phyloP scores from a whole-genome alignment of 768 basidiomycete species.

The Russula lepida region DNA sequence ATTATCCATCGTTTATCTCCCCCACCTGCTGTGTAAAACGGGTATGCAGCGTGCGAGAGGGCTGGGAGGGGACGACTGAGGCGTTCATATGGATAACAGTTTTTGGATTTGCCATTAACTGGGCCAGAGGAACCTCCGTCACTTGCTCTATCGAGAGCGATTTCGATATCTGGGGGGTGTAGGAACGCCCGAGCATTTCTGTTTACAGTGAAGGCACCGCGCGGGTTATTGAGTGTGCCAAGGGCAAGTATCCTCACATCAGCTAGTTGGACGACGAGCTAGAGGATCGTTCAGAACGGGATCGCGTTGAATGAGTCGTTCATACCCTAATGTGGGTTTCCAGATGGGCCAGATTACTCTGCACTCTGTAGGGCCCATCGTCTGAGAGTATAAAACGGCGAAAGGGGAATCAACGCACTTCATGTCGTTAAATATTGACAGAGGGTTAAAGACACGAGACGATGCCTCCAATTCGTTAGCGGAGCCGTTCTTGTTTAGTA shows the following conservation, averaged over 20 bases:
- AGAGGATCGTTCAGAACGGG: not conserved
- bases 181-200: conserved; percentile 59
- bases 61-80: conserved; percentile 53
- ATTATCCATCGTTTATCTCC: conserved; percentile 57
- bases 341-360: conserved; percentile 59
- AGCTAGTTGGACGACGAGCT: conserved; percentile 62
- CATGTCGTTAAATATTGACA: conserved; percentile 62
- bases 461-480: conserved; percentile 62
- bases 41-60: conserved; percentile 51
- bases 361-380: conserved; percentile 37
- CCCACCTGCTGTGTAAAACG: conserved; percentile 64
- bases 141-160: conserved; percentile 8
- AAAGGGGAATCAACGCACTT: conserved; percentile 42
- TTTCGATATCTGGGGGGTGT: conserved; percentile 58
- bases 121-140: not conserved
- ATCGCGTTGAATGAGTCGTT: conserved; percentile 21
- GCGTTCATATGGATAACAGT: conserved; percentile 26
- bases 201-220: conserved; percentile 51
- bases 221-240: conserved; percentile 53
- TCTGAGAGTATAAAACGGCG: not conserved
- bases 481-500: conserved; percentile 66
- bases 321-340: conserved; percentile 56
- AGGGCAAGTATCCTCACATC: conserved; percentile 70
- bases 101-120: not conserved
- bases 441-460: conserved; percentile 61